A percentile compares a stretch with the other conserved stretches of the same genome.
These are phyloP conservation scores for Gigaspora rosea DNA, from an alignment of 192 early-diverging fungal genomes.

Conservation along the genomic window DNA sequence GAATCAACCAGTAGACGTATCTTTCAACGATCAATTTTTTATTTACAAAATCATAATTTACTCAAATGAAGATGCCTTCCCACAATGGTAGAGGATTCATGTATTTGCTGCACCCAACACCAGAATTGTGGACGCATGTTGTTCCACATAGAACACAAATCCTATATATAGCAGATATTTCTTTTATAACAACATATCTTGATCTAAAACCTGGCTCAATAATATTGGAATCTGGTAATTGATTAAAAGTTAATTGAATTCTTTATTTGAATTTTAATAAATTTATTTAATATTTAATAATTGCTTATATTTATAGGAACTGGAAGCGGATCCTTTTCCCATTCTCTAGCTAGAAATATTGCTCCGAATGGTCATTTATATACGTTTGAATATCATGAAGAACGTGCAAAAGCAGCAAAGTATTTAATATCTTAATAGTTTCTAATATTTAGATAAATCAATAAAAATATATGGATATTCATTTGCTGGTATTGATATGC, in stretches of 20 bases:
- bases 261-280: background rate
- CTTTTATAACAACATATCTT: constrained; percentile 79
- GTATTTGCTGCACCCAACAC: constrained; percentile 87
- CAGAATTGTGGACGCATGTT: constrained; percentile 92
- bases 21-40: background rate
- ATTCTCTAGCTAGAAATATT: constrained; percentile 87
- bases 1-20: background rate
- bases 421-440: constrained; percentile 2
- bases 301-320: constrained; percentile 54
- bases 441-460: background rate
- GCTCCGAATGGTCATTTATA: constrained; percentile 87
- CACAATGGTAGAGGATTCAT: constrained; percentile 70
- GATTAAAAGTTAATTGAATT: background rate
- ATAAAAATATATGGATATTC: no score
- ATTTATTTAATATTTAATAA: background rate
- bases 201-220: constrained; percentile 82
- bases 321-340: constrained; percentile 97
- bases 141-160: constrained; percentile 97
- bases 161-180: constrained; percentile 92
- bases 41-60: background rate
- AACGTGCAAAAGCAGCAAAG: constrained; percentile 65
- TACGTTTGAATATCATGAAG: constrained; percentile 92
- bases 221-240: constrained; percentile 81
- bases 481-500: no score
- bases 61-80: constrained; percentile 58